Conservation (phyloP, 257 asterid genomes). For the Verbena officinalis region DNA sequence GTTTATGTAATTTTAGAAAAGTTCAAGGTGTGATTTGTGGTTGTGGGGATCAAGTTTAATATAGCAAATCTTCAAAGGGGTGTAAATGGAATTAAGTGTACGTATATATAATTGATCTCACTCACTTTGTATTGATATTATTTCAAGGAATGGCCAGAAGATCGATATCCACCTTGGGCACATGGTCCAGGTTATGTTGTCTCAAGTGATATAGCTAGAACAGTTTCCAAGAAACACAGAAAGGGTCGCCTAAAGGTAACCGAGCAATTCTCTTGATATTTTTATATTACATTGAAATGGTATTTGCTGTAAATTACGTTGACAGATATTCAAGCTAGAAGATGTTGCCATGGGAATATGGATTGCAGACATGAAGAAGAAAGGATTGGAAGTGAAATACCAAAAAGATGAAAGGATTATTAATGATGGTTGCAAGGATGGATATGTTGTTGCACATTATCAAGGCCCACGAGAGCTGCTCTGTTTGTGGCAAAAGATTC, state of each 20-base stretch:
- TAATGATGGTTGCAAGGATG: conserved; percentile 80
- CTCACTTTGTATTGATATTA: conserved; percentile 8
- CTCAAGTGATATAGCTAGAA: conserved; percentile 78
- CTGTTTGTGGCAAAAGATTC: conserved; percentile 94
- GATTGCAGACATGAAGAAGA: conserved; percentile 78
- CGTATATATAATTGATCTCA: too few species aligned
- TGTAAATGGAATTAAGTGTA: too few species aligned
- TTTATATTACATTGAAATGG: too few species aligned
- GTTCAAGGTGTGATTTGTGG: too few species aligned
- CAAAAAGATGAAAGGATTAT: conserved; percentile 77
- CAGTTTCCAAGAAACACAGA: conserved; percentile 60
- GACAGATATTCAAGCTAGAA: conserved; percentile 94
- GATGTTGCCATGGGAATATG: conserved; percentile 98
- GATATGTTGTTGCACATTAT: conserved; percentile 85
- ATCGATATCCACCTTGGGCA: conserved; percentile 91
- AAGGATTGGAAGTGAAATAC: conserved; percentile 68
- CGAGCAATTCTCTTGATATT: not conserved
- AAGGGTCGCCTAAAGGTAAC: conserved; percentile 72
- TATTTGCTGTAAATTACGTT: not conserved
- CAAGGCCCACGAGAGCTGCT: conserved; percentile 93
- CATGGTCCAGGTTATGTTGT: conserved; percentile 94
- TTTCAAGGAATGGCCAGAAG: conserved; percentile 86
- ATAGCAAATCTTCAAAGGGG: too few species aligned
- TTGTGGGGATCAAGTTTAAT: too few species aligned
- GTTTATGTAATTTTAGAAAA: too few species aligned